Conservation (phyloP, 208 protist genomes). For the Strigomonas culicis region DNA sequence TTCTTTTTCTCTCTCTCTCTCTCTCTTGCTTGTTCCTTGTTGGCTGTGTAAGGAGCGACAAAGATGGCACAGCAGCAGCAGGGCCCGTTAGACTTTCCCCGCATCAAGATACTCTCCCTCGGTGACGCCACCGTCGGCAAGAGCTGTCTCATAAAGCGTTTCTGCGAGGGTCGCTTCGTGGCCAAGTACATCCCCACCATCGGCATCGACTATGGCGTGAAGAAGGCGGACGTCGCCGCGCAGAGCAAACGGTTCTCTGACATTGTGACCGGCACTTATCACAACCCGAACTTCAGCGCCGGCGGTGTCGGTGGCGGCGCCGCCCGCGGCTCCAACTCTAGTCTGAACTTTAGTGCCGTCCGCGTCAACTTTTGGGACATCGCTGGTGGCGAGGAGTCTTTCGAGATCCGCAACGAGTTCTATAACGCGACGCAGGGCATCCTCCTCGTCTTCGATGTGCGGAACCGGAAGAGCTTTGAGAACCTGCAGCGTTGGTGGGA, state of each 20-base stretch:
- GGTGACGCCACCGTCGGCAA: conserved; percentile 91
- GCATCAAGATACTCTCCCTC: conserved; percentile 90
- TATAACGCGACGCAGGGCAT: conserved; percentile 94
- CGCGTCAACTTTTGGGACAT: conserved; percentile 97
- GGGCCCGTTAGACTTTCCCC: conserved; percentile 34
- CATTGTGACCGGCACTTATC: conserved; percentile 1
- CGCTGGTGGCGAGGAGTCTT: conserved; percentile 85
- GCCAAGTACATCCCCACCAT: conserved; percentile 96
- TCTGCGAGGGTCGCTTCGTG: conserved; percentile 96
- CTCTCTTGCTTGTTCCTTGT: conserved; percentile 10
- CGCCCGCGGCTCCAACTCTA: not conserved
- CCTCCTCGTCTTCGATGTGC: conserved; percentile 78
- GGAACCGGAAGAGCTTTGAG: conserved; percentile 44
- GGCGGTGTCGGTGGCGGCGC: conserved; percentile 3
- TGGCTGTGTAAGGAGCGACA: not conserved
- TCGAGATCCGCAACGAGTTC: conserved; percentile 96
- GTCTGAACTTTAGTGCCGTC: conserved; percentile 30
- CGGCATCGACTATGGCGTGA: conserved; percentile 97
- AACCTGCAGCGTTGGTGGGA: conserved; percentile 65
- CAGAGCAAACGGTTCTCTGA: conserved; percentile 12
- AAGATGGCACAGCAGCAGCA: conserved; percentile 5
- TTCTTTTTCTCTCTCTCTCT: conserved; percentile 1
- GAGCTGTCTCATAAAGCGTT: conserved; percentile 96
- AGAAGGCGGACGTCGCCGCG: conserved; percentile 56
- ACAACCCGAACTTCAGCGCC: not conserved